A percentile compares a stretch with the other conserved stretches of the same genome.
Evolutionary conservation across 108 stramenopile species (phyloP).

Genomic region (Nitzschia inconspicua): DNA sequence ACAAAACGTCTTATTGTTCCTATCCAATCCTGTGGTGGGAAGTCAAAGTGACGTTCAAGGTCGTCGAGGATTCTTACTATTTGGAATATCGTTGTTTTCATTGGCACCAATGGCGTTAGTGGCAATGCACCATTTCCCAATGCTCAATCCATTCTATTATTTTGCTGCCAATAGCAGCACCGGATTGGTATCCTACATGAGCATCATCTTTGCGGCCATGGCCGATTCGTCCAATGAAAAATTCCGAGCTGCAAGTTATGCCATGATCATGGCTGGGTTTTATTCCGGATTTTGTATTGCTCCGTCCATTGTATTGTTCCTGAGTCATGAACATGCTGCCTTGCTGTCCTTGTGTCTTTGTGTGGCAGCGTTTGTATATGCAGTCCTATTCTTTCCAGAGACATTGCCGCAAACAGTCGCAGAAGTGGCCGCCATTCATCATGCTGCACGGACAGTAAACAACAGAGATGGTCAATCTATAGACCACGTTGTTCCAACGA

Average conservation of each 20-base stretch:
- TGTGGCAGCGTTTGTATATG: slow-evolving; percentile 24
- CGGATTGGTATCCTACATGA: slow-evolving; percentile 56
- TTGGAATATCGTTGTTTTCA: slow-evolving; percentile 44
- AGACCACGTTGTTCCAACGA: too few relatives aligned
- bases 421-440: slow-evolving; percentile 1
- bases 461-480: too few relatives aligned
- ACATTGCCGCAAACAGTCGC: slow-evolving; percentile 49
- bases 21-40: slow-evolving; percentile 62
- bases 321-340: slow-evolving; percentile 39
- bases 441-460: too few relatives aligned
- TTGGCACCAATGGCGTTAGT: slow-evolving; percentile 52
- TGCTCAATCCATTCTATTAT: slow-evolving; percentile 53
- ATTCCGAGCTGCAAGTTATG: slow-evolving; percentile 67
- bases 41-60: slow-evolving; percentile 66
- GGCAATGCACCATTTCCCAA: slow-evolving; percentile 41
- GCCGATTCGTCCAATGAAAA: slow-evolving; percentile 61
- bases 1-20: slow-evolving; percentile 42
- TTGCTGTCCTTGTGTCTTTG: slow-evolving; percentile 7
- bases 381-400: slow-evolving; percentile 55
- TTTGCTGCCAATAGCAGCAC: slow-evolving; percentile 46
- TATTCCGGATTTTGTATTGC: slow-evolving; percentile 64
- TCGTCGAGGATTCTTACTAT: slow-evolving; percentile 42
- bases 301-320: slow-evolving; percentile 49
- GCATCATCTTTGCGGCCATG: slow-evolving; percentile 56
- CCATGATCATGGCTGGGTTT: slow-evolving; percentile 57